Evolutionary conservation across 108 stramenopile species (phyloP).

Genomic region (Fragilariopsis cylindrus): DNA sequence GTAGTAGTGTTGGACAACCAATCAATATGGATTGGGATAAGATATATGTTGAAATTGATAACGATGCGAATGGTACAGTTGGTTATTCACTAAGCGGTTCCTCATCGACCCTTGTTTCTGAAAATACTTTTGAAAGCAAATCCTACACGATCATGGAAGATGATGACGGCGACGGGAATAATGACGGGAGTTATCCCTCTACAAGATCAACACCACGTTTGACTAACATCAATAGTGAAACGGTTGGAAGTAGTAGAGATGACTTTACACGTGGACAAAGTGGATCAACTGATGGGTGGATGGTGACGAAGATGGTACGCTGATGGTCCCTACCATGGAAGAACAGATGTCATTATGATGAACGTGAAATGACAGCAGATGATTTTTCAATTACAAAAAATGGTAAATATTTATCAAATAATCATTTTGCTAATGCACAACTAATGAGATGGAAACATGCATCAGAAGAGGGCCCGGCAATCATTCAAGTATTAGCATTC

Average conservation of each 20-base stretch:
- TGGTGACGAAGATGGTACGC: background rate
- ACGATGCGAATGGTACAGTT: conserved; percentile 11
- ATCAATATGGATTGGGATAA: conserved; percentile 10
- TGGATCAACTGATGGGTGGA: background rate
- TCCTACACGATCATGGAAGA: background rate
- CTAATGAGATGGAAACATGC: conserved; percentile 56
- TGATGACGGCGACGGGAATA: background rate
- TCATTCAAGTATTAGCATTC: conserved; percentile 39
- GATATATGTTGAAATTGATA: conserved; percentile 16
- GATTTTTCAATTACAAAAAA: conserved; percentile 25
- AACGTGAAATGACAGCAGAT: conserved; percentile 1
- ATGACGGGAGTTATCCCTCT: background rate
- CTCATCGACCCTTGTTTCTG: too few species aligned
- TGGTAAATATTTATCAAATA: conserved; percentile 37
- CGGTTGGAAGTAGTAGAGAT: too few species aligned
- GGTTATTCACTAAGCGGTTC: too few species aligned
- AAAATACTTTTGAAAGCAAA: background rate
- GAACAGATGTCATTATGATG: background rate
- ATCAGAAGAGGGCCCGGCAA: conserved; percentile 50
- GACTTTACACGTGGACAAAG: background rate
- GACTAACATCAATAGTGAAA: background rate
- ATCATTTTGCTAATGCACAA: conserved; percentile 48
- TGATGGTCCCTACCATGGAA: background rate
- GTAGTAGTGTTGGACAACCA: too few species aligned
- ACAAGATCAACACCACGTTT: background rate